Conservation (phyloP, 495 filamentous ascomycete genomes). For the Neurospora tetraspora region DNA sequence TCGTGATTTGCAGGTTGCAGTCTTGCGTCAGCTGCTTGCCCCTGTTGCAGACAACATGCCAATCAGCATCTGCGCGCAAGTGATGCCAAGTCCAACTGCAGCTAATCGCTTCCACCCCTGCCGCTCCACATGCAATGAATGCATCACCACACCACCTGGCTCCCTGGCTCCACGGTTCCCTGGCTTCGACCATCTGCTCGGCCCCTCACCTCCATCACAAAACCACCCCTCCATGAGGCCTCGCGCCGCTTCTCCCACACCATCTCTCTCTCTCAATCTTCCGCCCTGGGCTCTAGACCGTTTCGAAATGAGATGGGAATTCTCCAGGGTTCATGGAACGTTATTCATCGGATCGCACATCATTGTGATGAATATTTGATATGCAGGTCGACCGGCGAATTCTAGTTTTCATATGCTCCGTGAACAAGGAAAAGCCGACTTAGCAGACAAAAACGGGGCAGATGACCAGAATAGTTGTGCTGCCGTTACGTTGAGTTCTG, state of each 20-base stretch:
- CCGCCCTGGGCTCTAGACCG: neutral
- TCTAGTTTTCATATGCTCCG: neutral
- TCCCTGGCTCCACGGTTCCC: constrained; percentile 8
- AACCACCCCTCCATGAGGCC: constrained; percentile 7
- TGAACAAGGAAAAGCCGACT: neutral
- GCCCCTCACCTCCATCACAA: constrained; percentile 8
- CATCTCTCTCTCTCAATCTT: constrained; percentile 12
- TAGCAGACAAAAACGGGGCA: neutral
- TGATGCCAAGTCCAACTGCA: constrained; percentile 18
- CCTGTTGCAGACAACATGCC: constrained; percentile 12
- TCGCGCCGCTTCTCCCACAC: constrained; percentile 13
- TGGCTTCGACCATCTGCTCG: constrained; percentile 6
- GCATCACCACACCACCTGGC: constrained; percentile 2
- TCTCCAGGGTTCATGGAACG: neutral
- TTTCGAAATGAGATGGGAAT: neutral
- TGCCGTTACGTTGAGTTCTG: neutral
- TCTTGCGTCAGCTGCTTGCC: constrained; percentile 22
- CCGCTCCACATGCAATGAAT: constrained; percentile 6
- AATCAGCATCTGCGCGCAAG: constrained; percentile 5
- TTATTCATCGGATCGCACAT: neutral
- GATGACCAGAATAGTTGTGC: neutral
- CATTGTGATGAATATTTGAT: neutral
- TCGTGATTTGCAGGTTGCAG: constrained; percentile 19
- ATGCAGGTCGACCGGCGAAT: neutral
- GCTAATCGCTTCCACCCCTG: constrained; percentile 15